These are phyloP conservation scores for Cutaneotrichosporon cutaneum DNA, from an alignment of 1,284 basidiomycete species.

Conservation along the genomic window DNA sequence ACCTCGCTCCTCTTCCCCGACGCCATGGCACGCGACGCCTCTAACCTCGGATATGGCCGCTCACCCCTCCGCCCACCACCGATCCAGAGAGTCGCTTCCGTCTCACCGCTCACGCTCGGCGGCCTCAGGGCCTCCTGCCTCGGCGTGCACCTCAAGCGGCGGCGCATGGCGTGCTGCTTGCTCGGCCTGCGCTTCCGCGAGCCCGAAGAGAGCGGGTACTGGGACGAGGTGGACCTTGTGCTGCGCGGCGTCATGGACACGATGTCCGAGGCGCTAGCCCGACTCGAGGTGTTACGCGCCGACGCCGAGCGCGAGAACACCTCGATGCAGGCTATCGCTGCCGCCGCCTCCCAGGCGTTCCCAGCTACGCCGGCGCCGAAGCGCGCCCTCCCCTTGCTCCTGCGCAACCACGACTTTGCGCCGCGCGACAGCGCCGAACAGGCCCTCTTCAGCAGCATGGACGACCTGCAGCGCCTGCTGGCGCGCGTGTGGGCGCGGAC, in stretches of 20 bases:
- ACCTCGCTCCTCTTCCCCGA: slow-evolving; percentile 12
- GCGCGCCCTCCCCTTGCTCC: background rate
- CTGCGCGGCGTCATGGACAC: slow-evolving; percentile 25
- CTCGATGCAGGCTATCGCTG: slow-evolving; percentile 6
- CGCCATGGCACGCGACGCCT: background rate
- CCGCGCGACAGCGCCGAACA: slow-evolving; percentile 21
- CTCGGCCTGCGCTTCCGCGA: slow-evolving; percentile 39
- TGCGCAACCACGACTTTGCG: slow-evolving; percentile 14
- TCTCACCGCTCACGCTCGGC: slow-evolving; percentile 41
- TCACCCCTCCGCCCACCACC: background rate
- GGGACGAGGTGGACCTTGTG: slow-evolving; percentile 29
- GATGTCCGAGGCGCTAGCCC: slow-evolving; percentile 25
- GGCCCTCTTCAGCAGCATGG: slow-evolving; percentile 15
- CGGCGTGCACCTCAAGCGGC: slow-evolving; percentile 42
- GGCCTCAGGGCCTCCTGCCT: slow-evolving; percentile 44
- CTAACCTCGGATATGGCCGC: slow-evolving; percentile 2
- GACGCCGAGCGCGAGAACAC: slow-evolving; percentile 22
- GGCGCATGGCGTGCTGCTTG: slow-evolving; percentile 44
- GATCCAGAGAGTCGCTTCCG: slow-evolving; percentile 23
- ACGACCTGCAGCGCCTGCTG: slow-evolving; percentile 24
- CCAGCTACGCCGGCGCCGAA: background rate
- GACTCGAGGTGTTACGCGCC: slow-evolving; percentile 24
- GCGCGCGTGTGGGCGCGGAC: slow-evolving; percentile 22
- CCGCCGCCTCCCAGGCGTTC: background rate
- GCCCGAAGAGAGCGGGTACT: slow-evolving; percentile 28